A percentile compares a stretch with the other conserved stretches of the same genome.
phyloP scores from a whole-genome alignment of 805 yeast species.

The Ogataea dorogensis region DNA sequence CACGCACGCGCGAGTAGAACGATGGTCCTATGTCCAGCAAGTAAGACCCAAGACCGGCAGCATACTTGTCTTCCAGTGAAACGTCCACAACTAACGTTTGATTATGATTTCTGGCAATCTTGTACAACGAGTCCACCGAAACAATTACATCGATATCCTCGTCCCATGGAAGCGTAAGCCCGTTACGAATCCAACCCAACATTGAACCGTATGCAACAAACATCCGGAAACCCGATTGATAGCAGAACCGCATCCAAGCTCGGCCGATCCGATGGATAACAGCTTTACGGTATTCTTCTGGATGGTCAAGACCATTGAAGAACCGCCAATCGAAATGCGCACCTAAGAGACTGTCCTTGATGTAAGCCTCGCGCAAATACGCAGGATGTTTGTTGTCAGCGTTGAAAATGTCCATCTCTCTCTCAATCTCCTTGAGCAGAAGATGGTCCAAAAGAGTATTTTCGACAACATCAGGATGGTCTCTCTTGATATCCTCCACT shows the following conservation, averaged over 20 bases:
- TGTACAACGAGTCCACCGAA: conserved; percentile 47
- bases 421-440: conserved; percentile 19
- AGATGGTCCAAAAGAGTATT: conserved; percentile 20
- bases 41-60: conserved; percentile 56
- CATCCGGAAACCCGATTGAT: conserved; percentile 44
- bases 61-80: conserved; percentile 27
- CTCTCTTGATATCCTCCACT: conserved; percentile 2
- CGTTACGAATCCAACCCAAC: conserved; percentile 65
- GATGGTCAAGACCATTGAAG: conserved; percentile 45
- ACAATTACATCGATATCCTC: conserved; percentile 64
- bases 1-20: conserved; percentile 49
- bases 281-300: conserved; percentile 39
- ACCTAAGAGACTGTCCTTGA: conserved; percentile 24
- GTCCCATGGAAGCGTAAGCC: conserved; percentile 65
- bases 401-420: conserved; percentile 17
- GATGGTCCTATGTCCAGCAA: conserved; percentile 47
- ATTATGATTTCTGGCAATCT: conserved; percentile 47
- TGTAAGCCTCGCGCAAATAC: conserved; percentile 40
- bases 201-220: conserved; percentile 70
- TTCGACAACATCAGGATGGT: conserved; percentile 6
- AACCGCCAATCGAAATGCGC: conserved; percentile 55
- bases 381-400: conserved; percentile 22
- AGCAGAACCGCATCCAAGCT: conserved; percentile 50
- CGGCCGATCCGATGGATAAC: conserved; percentile 47
- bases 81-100: conserved; percentile 48